These are phyloP conservation scores for Solanum clarkiae DNA, from an alignment of 257 asterid species.

Conservation along the genomic window DNA sequence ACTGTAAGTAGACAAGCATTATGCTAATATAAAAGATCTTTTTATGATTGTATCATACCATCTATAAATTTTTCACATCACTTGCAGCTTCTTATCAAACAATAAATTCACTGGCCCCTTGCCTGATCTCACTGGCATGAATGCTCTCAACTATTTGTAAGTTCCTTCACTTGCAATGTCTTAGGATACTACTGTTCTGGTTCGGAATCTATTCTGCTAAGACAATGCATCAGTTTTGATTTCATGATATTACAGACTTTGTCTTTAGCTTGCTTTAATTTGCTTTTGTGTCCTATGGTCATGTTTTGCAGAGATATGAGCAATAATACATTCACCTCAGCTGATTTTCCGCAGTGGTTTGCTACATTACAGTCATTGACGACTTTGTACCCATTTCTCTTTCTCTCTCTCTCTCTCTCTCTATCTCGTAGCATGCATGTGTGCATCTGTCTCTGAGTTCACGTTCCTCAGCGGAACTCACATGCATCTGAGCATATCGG, in stretches of 20 bases:
- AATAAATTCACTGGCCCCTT: conserved; percentile 4
- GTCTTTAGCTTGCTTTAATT: not conserved
- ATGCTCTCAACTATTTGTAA: not conserved
- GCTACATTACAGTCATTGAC: conserved; percentile 16
- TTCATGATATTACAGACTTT: not conserved
- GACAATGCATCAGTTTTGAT: not conserved
- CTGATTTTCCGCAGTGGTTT: conserved; percentile 14
- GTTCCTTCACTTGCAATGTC: not conserved
- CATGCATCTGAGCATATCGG: not conserved
- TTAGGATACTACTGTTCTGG: not conserved
- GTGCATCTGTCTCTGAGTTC: not conserved
- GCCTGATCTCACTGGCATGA: not conserved
- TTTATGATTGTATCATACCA: not conserved
- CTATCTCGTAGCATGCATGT: not conserved
- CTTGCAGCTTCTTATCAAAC: conserved; percentile 4
- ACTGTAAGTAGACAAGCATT: not conserved
- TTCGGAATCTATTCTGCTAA: not conserved
- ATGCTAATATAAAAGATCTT: not conserved
- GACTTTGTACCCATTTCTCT: conserved; percentile 11
- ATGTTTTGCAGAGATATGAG: conserved; percentile 18
- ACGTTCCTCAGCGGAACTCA: not conserved
- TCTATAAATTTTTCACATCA: not conserved
- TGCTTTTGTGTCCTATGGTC: not conserved
- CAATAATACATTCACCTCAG: conserved; percentile 16
- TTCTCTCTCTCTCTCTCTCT: not conserved